Percentiles rank a stretch among this genome's conserved stretches.
phyloP scores from a whole-genome alignment of 257 asterid species.

The Buddleja alternifolia region DNA sequence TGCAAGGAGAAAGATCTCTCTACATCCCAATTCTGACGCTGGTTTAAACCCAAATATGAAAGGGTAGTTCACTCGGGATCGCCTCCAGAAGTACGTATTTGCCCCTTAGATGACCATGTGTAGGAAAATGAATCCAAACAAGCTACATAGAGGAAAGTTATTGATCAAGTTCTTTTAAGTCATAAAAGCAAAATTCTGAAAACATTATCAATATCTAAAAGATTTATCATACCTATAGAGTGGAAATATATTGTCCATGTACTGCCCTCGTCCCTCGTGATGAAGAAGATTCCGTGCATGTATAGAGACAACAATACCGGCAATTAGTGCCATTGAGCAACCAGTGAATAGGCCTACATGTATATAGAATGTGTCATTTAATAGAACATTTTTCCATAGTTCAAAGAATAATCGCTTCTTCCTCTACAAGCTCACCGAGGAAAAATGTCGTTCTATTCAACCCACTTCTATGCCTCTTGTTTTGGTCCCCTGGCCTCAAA shows the following conservation, averaged over 20 bases:
- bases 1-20: conserved; percentile 73
- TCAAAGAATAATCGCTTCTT: not conserved
- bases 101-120: conserved; percentile 76
- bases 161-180: not conserved
- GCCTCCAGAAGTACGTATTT: conserved; percentile 73
- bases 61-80: conserved; percentile 69
- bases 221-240: conserved; percentile 62
- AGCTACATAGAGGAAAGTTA: conserved; percentile 41
- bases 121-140: conserved; percentile 65
- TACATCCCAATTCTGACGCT: conserved; percentile 70
- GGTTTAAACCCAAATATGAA: conserved; percentile 75
- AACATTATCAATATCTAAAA: conserved; percentile 1
- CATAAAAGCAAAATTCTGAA: not conserved
- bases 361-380: too few relatives aligned
- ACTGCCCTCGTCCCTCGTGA: conserved; percentile 41
- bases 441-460: conserved; percentile 62
- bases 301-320: conserved; percentile 44
- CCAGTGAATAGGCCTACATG: conserved; percentile 72
- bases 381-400: not conserved
- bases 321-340: conserved; percentile 68
- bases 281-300: conserved; percentile 60
- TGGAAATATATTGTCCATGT: conserved; percentile 78
- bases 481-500: conserved; percentile 53
- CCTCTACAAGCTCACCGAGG: conserved; percentile 44
- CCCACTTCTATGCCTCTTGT: conserved; percentile 61